phyloP scores from a whole-genome alignment of 2,329 filamentous ascomycete genomes.

The Fusarium neocosmosporiellum region DNA sequence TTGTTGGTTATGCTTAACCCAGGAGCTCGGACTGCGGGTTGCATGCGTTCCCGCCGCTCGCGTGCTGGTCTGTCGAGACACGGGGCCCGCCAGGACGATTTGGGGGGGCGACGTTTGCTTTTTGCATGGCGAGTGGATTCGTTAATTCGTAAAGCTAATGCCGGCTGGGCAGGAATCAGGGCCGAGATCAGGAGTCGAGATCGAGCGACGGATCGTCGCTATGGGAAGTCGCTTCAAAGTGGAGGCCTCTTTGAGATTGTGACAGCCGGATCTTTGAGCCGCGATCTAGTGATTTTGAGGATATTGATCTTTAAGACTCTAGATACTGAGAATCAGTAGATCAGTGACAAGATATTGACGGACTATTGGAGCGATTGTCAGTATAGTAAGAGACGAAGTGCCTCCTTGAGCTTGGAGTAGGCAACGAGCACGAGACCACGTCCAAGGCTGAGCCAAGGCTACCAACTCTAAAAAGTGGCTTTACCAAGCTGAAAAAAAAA shows the following conservation, averaged over 20 bases:
- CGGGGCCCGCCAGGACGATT: not conserved
- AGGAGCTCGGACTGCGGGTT: not conserved
- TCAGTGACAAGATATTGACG: not conserved
- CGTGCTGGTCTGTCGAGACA: not conserved
- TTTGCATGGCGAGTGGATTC: not conserved
- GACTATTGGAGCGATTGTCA: not conserved
- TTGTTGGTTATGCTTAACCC: slow-evolving; percentile 1
- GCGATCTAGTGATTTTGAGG: not conserved
- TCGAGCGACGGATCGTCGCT: slow-evolving; percentile 6
- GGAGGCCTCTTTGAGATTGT: not conserved
- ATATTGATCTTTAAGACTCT: not conserved
- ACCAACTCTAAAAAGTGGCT: not conserved
- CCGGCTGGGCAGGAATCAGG: not conserved
- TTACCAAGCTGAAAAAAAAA: not conserved
- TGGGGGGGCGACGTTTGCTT: not conserved
- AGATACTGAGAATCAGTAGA: not conserved
- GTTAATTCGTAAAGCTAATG: not conserved
- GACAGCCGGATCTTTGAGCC: not conserved
- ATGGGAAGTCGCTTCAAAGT: not conserved
- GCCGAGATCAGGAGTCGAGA: not conserved
- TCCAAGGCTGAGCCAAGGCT: not conserved
- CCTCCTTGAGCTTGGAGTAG: not conserved
- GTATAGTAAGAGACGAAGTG: not conserved
- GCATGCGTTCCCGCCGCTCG: not conserved
- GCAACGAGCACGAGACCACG: not conserved